Evolutionary conservation across 78 protist genomes (phyloP).

Genomic region (Dictyostelium discoideum): DNA sequence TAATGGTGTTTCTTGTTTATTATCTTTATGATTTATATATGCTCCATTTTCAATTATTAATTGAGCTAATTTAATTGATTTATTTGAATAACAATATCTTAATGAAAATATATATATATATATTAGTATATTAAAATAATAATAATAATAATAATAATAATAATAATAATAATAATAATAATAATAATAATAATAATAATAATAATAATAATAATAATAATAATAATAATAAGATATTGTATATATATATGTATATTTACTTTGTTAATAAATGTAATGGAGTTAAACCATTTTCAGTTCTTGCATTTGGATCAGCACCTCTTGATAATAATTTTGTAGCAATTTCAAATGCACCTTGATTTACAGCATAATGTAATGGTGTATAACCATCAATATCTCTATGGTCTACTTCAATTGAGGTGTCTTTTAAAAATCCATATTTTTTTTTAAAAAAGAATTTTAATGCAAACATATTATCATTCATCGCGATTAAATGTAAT

Average conservation of each 20-base stretch:
- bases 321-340: slow-evolving; percentile 22
- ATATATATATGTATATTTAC: background rate
- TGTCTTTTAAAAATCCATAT: slow-evolving; percentile 23
- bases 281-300: slow-evolving; percentile 20
- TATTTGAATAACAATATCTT: background rate
- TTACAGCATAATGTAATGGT: slow-evolving; percentile 33
- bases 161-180: too few species aligned
- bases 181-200: too few species aligned
- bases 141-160: background rate
- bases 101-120: background rate
- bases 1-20: slow-evolving; percentile 52
- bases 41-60: slow-evolving; percentile 41
- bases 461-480: slow-evolving; percentile 34
- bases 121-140: background rate
- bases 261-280: slow-evolving; percentile 51
- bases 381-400: slow-evolving; percentile 67
- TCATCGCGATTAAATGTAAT: slow-evolving; percentile 34
- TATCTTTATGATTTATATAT: slow-evolving; percentile 56
- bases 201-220: background rate
- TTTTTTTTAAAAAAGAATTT: slow-evolving; percentile 48
- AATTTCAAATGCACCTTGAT: slow-evolving; percentile 43
- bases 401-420: background rate
- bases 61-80: slow-evolving; percentile 37
- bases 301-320: slow-evolving; percentile 57
- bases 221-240: too few species aligned